Conservation (phyloP, 2,329 filamentous ascomycete species). For the Talaromyces sp. region DNA sequence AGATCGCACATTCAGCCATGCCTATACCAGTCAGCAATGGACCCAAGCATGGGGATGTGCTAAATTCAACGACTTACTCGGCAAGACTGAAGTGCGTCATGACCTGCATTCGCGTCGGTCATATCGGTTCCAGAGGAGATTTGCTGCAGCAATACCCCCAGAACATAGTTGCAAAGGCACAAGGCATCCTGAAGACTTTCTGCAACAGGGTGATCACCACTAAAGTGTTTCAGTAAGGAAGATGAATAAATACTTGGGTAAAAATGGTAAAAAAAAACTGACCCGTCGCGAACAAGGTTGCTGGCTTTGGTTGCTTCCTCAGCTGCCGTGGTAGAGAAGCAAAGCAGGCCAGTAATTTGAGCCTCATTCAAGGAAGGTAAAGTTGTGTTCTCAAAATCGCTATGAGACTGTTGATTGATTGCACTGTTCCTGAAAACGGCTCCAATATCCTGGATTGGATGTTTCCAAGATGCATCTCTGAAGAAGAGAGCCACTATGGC, state of each 20-base stretch:
- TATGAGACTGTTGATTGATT: conserved; percentile 25
- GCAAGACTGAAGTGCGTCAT: conserved; percentile 31
- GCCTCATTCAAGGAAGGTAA: conserved; percentile 32
- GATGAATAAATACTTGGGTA: neutral
- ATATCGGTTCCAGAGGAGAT: conserved; percentile 14
- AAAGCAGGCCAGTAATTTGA: conserved; percentile 30
- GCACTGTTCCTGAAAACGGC: conserved; percentile 34
- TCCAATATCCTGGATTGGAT: conserved; percentile 30
- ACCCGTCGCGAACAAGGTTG: conserved; percentile 17
- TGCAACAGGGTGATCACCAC: conserved; percentile 15
- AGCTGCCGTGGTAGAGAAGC: conserved; percentile 35
- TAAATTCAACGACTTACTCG: conserved; percentile 22
- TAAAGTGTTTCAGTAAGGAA: neutral
- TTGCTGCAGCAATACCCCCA: conserved; percentile 26
- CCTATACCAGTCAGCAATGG: conserved; percentile 15
- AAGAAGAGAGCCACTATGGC: conserved; percentile 41
- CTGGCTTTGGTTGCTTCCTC: conserved; percentile 31
- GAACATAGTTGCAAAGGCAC: conserved; percentile 29
- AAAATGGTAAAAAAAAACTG: neutral
- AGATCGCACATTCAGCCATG: conserved; percentile 30
- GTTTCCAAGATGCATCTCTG: conserved; percentile 34
- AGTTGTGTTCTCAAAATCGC: conserved; percentile 25
- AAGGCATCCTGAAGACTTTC: conserved; percentile 34
- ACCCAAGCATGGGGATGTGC: neutral
- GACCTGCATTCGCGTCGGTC: conserved; percentile 19